Percentiles rank a stretch among this genome's conserved stretches.
These are phyloP conservation scores for Cladorrhinum sp. DNA, from an alignment of 2,329 filamentous ascomycete genomes.

Conservation along the genomic window DNA sequence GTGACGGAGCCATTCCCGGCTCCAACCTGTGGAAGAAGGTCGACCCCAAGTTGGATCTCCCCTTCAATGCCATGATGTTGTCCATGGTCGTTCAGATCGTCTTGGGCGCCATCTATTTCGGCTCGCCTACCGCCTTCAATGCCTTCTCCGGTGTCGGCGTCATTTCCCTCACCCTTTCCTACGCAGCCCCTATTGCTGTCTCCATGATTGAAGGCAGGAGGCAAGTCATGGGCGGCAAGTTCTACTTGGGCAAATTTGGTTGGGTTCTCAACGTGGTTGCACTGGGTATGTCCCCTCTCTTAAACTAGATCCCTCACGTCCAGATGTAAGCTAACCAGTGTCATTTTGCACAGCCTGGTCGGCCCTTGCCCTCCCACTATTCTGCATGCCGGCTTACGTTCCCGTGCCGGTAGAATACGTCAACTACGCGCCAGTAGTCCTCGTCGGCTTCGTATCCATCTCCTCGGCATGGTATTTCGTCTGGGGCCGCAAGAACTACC, in stretches of 20 bases:
- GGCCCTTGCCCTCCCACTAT: constrained; percentile 65
- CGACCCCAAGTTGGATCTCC: constrained; percentile 60
- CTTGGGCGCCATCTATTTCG: constrained; percentile 67
- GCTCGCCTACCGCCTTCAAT: constrained; percentile 66
- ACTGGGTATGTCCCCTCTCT: constrained; percentile 59
- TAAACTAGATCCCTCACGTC: constrained; percentile 10
- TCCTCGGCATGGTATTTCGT: constrained; percentile 64
- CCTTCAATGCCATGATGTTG: constrained; percentile 70
- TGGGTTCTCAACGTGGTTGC: constrained; percentile 60
- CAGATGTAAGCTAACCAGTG: background rate
- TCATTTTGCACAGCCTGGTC: constrained; percentile 54
- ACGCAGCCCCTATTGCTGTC: constrained; percentile 64
- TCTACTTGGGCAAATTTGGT: constrained; percentile 61
- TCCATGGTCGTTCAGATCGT: constrained; percentile 62
- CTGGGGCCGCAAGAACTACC: constrained; percentile 69
- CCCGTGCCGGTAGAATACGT: constrained; percentile 57
- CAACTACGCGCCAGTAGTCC: constrained; percentile 76
- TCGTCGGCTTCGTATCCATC: constrained; percentile 61
- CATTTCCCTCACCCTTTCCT: constrained; percentile 66
- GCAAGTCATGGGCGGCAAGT: constrained; percentile 54
- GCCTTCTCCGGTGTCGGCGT: constrained; percentile 69
- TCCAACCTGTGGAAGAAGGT: constrained; percentile 59
- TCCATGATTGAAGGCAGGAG: constrained; percentile 59
- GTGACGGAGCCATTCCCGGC: constrained; percentile 67
- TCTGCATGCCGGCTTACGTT: constrained; percentile 68